Evolutionary conservation across 495 filamentous ascomycete species (phyloP).

Genomic region (Elaphomyces granulatus): DNA sequence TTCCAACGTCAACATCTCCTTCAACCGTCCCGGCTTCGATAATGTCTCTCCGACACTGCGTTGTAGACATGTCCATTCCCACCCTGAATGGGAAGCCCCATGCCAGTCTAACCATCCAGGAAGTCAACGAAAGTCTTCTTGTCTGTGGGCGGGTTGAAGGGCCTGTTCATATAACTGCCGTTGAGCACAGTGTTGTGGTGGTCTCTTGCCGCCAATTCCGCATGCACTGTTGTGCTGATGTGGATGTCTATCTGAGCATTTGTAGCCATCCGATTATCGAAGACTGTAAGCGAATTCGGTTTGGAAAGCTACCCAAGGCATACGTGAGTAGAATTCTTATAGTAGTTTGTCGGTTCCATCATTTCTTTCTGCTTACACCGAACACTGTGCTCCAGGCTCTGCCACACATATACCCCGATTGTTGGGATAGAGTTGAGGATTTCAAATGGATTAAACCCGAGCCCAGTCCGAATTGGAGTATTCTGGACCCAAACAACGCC

Average conservation of each 20-base stretch:
- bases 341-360: not conserved
- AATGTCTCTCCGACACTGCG: slow-evolving; percentile 52
- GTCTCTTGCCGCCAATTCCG: slow-evolving; percentile 71
- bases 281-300: slow-evolving; percentile 62
- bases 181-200: slow-evolving; percentile 61
- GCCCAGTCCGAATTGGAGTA: slow-evolving; percentile 76
- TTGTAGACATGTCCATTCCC: slow-evolving; percentile 64
- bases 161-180: slow-evolving; percentile 62
- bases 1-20: slow-evolving; percentile 51
- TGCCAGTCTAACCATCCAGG: slow-evolving; percentile 57
- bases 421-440: slow-evolving; percentile 85
- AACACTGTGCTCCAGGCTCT: slow-evolving; percentile 17
- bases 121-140: slow-evolving; percentile 52
- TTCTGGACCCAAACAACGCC: slow-evolving; percentile 46
- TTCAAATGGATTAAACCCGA: slow-evolving; percentile 92
- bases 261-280: slow-evolving; percentile 86
- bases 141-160: slow-evolving; percentile 66
- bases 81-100: slow-evolving; percentile 50
- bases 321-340: slow-evolving; percentile 40
- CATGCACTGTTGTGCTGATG: slow-evolving; percentile 71
- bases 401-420: slow-evolving; percentile 37
- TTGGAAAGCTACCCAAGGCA: slow-evolving; percentile 53
- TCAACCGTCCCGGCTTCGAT: slow-evolving; percentile 59
- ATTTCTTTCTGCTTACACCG: not conserved
- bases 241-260: slow-evolving; percentile 71